Evolutionary conservation across 352 stramenopile genomes (phyloP), one percentile per base, ranked within the genome.

Genomic region (Phytopythium litorale): DNA sequence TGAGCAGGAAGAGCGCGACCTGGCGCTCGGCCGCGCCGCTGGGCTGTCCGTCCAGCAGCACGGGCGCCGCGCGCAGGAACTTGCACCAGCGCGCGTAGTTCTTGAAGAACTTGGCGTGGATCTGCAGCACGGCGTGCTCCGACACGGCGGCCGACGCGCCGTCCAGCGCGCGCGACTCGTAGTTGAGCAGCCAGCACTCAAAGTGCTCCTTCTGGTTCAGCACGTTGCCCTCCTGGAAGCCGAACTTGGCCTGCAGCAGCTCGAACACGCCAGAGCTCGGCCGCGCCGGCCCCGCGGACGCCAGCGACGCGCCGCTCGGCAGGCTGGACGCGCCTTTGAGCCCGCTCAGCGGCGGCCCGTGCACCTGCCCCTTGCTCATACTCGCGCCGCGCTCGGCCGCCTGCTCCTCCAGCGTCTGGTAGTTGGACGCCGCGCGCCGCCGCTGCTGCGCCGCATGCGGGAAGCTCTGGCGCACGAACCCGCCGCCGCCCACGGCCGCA

Each of bases 21-120:
- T 96, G 82, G 0, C 70, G 66, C 67, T 89, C 81, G 0, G 75
- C 78, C 9, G 66, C 63, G 8, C 66, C 73, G 0, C 68, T 52
- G 21, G 66, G 45, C 23, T 70, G 63, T 16, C 56, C 66, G 18
- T 85, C 78, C 30, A 85, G 68, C 64, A 97, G 90, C 49, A 90
- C 78, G 12, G 97, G 97, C 53, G 82, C 71, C 5, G 94, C 89
- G 33, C 84, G 83, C 56, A 99, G 77, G 61, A 96, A 96, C 52
- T 84, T 64, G 73, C 97, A 99, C 97, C 97, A 99, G 66, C 96
- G 96, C 65, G 63, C 62, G 68, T 98, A 97, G 72, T 98, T 98
- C 18, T 78, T 78, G 71, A 97, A 96, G 32, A 99, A 96, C 70
- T 98, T 98, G 52, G 82, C 78, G 72, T 99, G 97, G 54, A 99